Evolutionary conservation across 805 yeast genomes (phyloP).

Genomic region (Huiozyma sinensis): DNA sequence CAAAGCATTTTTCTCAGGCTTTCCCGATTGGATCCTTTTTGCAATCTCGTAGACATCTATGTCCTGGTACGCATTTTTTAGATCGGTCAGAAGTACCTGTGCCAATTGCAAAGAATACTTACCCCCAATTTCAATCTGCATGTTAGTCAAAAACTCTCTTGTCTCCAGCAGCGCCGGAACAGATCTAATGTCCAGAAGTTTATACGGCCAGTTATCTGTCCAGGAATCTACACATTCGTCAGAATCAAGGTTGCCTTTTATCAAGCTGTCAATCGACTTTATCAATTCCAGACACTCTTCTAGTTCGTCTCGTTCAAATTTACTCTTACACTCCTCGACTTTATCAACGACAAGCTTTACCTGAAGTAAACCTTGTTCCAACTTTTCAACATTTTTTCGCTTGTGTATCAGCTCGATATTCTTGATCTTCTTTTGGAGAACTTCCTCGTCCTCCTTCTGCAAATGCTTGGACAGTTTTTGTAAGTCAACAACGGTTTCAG

Average conservation of each 20-base stretch:
- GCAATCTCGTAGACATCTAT: slow-evolving; percentile 41
- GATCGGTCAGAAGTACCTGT: slow-evolving; percentile 46
- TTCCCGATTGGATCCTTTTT: slow-evolving; percentile 30
- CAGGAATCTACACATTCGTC: slow-evolving; percentile 21
- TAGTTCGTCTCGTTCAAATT: slow-evolving; percentile 32
- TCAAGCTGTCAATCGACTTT: slow-evolving; percentile 44
- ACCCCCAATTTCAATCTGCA: slow-evolving; percentile 58
- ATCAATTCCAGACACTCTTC: slow-evolving; percentile 48
- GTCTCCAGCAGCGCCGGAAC: slow-evolving; percentile 29
- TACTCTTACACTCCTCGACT: slow-evolving; percentile 30
- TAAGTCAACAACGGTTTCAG: slow-evolving; percentile 38
- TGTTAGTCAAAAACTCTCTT: slow-evolving; percentile 40
- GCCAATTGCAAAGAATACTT: slow-evolving; percentile 53
- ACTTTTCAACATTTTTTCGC: slow-evolving; percentile 45
- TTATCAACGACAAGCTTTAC: slow-evolving; percentile 36
- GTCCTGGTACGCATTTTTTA: slow-evolving; percentile 45
- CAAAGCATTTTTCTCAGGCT: slow-evolving; percentile 26
- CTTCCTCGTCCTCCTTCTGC: slow-evolving; percentile 35
- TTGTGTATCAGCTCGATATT: slow-evolving; percentile 41
- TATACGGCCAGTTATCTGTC: slow-evolving; percentile 34
- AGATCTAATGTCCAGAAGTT: slow-evolving; percentile 22
- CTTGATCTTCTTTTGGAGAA: slow-evolving; percentile 41
- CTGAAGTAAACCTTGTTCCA: slow-evolving; percentile 51
- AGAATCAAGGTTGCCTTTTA: slow-evolving; percentile 40
- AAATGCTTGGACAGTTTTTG: slow-evolving; percentile 38